Evolutionary conservation across 371 early-diverging fungal genomes (phyloP).

Genomic region (Lichtheimia ornata): DNA sequence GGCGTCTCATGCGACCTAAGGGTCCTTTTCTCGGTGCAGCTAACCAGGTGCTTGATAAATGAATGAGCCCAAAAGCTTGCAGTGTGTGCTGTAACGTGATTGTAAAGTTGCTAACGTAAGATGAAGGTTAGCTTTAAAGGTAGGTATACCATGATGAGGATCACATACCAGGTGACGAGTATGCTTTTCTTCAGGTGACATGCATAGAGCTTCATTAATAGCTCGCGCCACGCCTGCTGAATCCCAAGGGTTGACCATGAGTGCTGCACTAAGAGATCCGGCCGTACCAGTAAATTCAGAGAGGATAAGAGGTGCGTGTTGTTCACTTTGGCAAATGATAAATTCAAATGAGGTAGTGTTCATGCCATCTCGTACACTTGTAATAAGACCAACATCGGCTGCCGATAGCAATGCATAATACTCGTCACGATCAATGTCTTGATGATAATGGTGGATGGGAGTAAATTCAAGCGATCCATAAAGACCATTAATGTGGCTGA

Average conservation of each 20-base stretch:
- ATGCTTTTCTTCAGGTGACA: slow-evolving; percentile 70
- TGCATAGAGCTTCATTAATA: slow-evolving; percentile 83
- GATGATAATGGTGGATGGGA: slow-evolving; percentile 95
- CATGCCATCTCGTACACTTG: slow-evolving; percentile 98
- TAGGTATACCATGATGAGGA: slow-evolving; percentile 44
- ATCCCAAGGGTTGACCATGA: slow-evolving; percentile 98
- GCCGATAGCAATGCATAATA: slow-evolving; percentile 93
- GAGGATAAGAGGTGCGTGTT: slow-evolving; percentile 89
- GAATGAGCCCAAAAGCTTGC: slow-evolving; percentile 89
- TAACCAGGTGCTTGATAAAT: slow-evolving; percentile 68
- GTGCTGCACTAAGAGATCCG: slow-evolving; percentile 87
- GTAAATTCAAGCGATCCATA: slow-evolving; percentile 94
- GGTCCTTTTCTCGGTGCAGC: slow-evolving; percentile 31
- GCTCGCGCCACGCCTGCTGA: slow-evolving; percentile 89
- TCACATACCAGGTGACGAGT: slow-evolving; percentile 35
- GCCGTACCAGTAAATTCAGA: slow-evolving; percentile 99
- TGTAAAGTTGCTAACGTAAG: slow-evolving; percentile 66
- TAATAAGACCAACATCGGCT: slow-evolving; percentile 95
- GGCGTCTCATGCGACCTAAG: slow-evolving; percentile 67
- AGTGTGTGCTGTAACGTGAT: slow-evolving; percentile 87
- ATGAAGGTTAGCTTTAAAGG: slow-evolving; percentile 37
- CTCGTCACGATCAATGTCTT: slow-evolving; percentile 91
- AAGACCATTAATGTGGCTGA: slow-evolving; percentile 91
- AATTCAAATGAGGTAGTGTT: slow-evolving; percentile 98
- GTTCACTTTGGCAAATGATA: slow-evolving; percentile 94